A percentile compares a stretch with the other conserved stretches of the same genome.
Evolutionary conservation across 768 basidiomycete species (phyloP).

Genomic region (Calocybe indica): DNA sequence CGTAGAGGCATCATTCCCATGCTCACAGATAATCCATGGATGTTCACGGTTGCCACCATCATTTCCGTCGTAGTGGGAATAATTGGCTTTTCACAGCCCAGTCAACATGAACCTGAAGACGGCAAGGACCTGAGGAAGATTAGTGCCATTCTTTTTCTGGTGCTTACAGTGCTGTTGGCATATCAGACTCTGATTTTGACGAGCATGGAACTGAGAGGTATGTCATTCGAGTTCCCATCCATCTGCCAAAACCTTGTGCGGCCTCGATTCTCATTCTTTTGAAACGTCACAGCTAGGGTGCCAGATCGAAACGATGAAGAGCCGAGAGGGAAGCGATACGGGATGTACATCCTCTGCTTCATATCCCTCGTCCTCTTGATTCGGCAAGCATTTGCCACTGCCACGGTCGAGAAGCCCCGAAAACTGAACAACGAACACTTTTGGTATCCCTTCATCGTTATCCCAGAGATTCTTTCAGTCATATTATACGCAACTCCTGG

Average conservation of each 20-base stretch:
- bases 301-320: neutral
- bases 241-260: neutral
- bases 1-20: neutral
- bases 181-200: slow-evolving; percentile 12
- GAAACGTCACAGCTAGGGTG: neutral
- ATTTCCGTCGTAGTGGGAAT: slow-evolving; percentile 13
- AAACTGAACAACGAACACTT: slow-evolving; percentile 14
- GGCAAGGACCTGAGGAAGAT: slow-evolving; percentile 12
- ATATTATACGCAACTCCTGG: slow-evolving; percentile 13
- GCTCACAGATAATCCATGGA: slow-evolving; percentile 8
- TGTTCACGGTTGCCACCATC: slow-evolving; percentile 10
- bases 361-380: slow-evolving; percentile 17
- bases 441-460: slow-evolving; percentile 20
- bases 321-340: slow-evolving; percentile 10
- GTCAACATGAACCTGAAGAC: slow-evolving; percentile 3
- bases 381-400: slow-evolving; percentile 14
- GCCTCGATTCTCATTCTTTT: neutral
- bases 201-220: slow-evolving; percentile 3
- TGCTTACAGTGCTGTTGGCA: slow-evolving; percentile 13
- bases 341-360: slow-evolving; percentile 11
- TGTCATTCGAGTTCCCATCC: neutral
- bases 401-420: slow-evolving; percentile 10
- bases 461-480: slow-evolving; percentile 17
- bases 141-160: slow-evolving; percentile 17
- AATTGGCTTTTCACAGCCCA: slow-evolving; percentile 12